Evolutionary conservation across 2,329 filamentous ascomycete genomes (phyloP).

Genomic region (Ascochyta pisi): DNA sequence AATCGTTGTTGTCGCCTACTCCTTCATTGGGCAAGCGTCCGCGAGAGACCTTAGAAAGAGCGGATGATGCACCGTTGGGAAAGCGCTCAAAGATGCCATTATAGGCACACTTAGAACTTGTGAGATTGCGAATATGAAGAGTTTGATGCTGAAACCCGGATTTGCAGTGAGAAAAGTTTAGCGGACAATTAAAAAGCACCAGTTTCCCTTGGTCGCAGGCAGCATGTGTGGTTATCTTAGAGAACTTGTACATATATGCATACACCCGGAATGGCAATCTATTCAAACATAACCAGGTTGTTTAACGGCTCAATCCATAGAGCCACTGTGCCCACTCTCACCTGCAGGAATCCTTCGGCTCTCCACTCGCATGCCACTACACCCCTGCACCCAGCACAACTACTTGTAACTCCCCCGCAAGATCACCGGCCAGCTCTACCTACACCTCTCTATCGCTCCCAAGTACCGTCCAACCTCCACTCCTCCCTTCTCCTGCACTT

Average conservation of each 20-base stretch:
- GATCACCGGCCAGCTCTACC: background rate
- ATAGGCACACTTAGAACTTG: background rate
- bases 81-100: background rate
- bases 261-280: no score
- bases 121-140: no score
- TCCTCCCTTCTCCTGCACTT: background rate
- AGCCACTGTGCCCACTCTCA: background rate
- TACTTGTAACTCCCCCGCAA: background rate
- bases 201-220: no score
- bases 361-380: background rate
- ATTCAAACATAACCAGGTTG: no score
- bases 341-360: slow-evolving; percentile 2
- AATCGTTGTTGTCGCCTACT: no score
- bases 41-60: background rate
- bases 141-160: no score
- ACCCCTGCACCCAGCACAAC: background rate
- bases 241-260: no score
- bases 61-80: background rate
- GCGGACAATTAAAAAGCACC: no score
- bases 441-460: background rate
- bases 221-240: no score
- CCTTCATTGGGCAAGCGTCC: background rate
- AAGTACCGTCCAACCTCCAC: background rate
- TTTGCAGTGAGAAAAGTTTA: no score
- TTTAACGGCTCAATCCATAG: no score